Evolutionary conservation across 129 eudicot genomes (phyloP).

Genomic region (Tagetes erecta): DNA sequence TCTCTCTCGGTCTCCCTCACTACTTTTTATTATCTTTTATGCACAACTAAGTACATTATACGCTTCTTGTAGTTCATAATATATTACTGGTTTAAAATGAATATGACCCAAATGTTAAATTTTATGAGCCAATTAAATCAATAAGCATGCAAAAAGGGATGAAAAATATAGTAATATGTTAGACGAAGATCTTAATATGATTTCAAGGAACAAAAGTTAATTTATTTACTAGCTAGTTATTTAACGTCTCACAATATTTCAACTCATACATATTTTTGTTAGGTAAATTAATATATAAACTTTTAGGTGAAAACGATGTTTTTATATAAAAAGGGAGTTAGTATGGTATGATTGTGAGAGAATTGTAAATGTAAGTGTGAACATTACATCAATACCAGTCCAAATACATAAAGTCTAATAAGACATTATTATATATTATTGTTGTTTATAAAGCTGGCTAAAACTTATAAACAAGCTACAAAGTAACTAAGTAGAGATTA

Average conservation of each 20-base stretch:
- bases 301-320: neutral
- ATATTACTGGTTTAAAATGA: too few relatives aligned
- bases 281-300: neutral
- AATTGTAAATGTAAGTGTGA: conserved; percentile 18
- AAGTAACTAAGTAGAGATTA: neutral
- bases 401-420: neutral
- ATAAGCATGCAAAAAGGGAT: too few relatives aligned
- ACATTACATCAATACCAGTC: neutral
- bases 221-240: neutral
- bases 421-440: neutral
- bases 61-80: too few relatives aligned
- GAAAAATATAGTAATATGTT: too few relatives aligned
- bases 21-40: too few relatives aligned
- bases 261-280: neutral
- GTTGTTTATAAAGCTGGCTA: neutral
- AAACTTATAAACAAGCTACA: neutral
- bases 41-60: too few relatives aligned
- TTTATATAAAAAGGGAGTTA: neutral
- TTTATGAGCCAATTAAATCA: too few relatives aligned
- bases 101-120: too few relatives aligned
- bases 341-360: conserved; percentile 17
- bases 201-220: neutral
- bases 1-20: too few relatives aligned
- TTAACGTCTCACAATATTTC: neutral
- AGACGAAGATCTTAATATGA: neutral